phyloP scores from a whole-genome alignment of 73 alveolate species.

The Halteria grandinella region DNA sequence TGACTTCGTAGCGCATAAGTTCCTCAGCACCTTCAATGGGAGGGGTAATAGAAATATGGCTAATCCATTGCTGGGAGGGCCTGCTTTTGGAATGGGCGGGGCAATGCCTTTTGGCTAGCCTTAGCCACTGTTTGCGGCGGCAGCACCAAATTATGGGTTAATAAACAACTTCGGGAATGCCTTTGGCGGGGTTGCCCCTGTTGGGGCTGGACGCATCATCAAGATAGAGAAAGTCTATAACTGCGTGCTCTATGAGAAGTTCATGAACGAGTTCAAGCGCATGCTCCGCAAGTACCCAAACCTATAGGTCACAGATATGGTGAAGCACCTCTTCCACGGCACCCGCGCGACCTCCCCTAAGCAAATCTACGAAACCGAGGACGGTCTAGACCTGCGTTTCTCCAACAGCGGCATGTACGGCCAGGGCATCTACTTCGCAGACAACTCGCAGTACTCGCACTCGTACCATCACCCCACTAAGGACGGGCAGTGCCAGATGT shows the following conservation, averaged over 20 bases:
- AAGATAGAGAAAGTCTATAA: conserved; percentile 26
- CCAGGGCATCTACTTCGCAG: conserved; percentile 62
- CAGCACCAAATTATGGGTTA: too few relatives aligned
- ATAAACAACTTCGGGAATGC: too few relatives aligned
- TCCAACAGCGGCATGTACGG: conserved; percentile 62
- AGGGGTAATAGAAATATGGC: not conserved
- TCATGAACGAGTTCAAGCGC: conserved; percentile 22
- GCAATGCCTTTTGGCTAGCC: too few relatives aligned
- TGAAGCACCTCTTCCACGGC: conserved; percentile 63
- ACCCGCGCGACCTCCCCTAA: conserved; percentile 47
- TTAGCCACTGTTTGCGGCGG: too few relatives aligned
- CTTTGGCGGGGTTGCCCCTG: too few relatives aligned
- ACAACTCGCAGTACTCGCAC: conserved; percentile 52
- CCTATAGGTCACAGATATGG: not conserved
- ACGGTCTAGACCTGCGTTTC: conserved; percentile 61
- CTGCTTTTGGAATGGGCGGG: too few relatives aligned
- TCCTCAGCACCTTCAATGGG: not conserved
- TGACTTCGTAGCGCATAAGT: conserved; percentile 10
- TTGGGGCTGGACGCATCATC: too few relatives aligned
- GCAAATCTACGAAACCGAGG: conserved; percentile 36
- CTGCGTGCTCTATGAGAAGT: conserved; percentile 18
- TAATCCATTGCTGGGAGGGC: not conserved
- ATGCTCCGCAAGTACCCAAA: conserved; percentile 11
- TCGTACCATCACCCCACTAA: not conserved
- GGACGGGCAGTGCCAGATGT: conserved; percentile 24